Base-by-base conservation (phyloP, 257 asterid species). In the Scutellaria baicalensis region DNA sequence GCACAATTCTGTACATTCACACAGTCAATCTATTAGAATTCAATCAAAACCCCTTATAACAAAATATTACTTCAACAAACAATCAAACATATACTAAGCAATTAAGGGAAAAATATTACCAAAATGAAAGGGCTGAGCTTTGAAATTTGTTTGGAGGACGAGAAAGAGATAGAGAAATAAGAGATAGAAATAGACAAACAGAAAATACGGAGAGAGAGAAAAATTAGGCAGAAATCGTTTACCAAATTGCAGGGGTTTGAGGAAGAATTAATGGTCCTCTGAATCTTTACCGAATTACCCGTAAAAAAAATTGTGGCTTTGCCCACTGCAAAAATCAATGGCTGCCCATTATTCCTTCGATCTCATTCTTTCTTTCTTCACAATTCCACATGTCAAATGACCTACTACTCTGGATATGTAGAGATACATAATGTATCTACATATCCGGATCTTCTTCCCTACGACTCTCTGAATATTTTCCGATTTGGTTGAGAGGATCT, bases 191-290 rank as follows among this genome's bases (percentile, higher is more conserved):
- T 45, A 69, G 59, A 78, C 31, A 54, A 4, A 58, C 17, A 38
- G 56, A 70, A 23, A 69, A 35, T 13, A 23, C 6, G 44, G 58
- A 65, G 67, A 43, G 71, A 69, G 69, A 55, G 44, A 68, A 3
- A 27, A 35, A 59, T 6, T 31, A 8, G 40, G 27, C 36, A 55
- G 38, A 64, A 56, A 64, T 13, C 42, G 17, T 71, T 62, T 66
- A 81, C 81, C 81, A 52, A 72, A 58, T 67, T 60, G 54, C 74
- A 63, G 68, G 73, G 59, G 11, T 33, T 57, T 23, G 76, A 57
- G 70, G 62, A 71, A 80, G 74, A 57, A 64, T 27, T 27, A 27
- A 27, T 10, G 50, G 77, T n/a, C 7, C 6, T 35, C 55, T 67
- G 64, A 18, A 68, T 49, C 43, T 77, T 54, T 59, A 72, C 79